Base-by-base conservation (phyloP, 2,329 filamentous ascomycete genomes). In the Talaromyces rugulosus region DNA sequence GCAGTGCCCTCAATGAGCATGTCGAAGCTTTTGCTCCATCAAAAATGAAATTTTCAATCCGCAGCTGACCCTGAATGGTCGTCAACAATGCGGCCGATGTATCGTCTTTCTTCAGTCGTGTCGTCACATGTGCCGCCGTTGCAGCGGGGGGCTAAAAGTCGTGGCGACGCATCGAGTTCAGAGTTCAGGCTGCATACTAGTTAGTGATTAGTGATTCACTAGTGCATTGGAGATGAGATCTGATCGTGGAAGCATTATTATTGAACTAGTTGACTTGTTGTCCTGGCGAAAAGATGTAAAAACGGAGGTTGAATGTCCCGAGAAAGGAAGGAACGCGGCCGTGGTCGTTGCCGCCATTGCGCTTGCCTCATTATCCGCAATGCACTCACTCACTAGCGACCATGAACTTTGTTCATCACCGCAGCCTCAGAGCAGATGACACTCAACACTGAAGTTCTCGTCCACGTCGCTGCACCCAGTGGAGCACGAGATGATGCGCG, bases 391-490 rank as follows among this genome's bases (percentile, higher is more conserved):
- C 44, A 12, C 23, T 2, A 47, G 44, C 44, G 44, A 12, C 14
- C 50, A 53, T 53, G 50, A 53, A 23, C 23, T 23, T 23, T 23
- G 18, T 31, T 31, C 14, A 11, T 31, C 11, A 2, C 50, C 14
- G 27, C 28, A 23, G 27, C 18, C 30, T 44, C 54, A 36, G 18
- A 40, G 33, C 56, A 62, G n/a, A 62, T 62, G 61, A 53, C 61
- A 55, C 23, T 23, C 55, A 59, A 65, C 30, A 62, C 69, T 61
- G 75, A 78, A 68, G 72, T 79, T 60, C 74, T 79, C 59, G 74
- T 78, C 56, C 77, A 79, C 67, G 69, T 80, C 64, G 70, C 74
- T 57, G 77, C 77, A 18, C 72, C 75, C 33, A 74, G 74, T 65
- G 70, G 68, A 57, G 67, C 65, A 40, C 66, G 64, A 53, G 74